Conservation (phyloP, 768 basidiomycete genomes). For the Agaricus blazei region DNA sequence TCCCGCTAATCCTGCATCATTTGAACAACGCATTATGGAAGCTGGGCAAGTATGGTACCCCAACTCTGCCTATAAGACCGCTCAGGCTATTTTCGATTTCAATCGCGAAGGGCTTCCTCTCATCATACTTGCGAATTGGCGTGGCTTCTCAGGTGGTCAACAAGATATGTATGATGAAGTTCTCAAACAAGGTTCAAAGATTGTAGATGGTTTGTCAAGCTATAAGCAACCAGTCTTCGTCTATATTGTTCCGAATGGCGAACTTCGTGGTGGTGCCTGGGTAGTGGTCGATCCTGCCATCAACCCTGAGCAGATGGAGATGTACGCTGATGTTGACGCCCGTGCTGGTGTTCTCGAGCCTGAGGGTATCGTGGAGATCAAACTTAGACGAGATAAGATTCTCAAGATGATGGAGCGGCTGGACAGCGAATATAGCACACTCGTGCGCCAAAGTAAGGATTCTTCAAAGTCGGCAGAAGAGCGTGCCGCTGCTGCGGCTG, state of each 20-base stretch:
- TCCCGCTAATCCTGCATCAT: conserved; percentile 93
- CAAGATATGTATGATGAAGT: conserved; percentile 99
- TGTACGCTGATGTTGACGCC: conserved; percentile 96
- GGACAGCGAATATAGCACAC: conserved; percentile 72
- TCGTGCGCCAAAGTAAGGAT: conserved; percentile 82
- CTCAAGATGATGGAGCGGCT: conserved; percentile 88
- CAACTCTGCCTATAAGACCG: conserved; percentile 98
- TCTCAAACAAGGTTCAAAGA: conserved; percentile 95
- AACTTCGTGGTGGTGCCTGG: conserved; percentile 98
- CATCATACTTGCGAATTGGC: conserved; percentile 99
- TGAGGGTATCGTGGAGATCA: conserved; percentile 96
- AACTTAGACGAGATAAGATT: conserved; percentile 94
- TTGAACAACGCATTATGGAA: conserved; percentile 98
- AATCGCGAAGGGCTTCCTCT: conserved; percentile 94
- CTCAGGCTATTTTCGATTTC: conserved; percentile 98
- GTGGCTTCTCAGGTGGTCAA: conserved; percentile 99
- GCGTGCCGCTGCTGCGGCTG: conserved; percentile 60
- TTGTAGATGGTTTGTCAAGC: conserved; percentile 94
- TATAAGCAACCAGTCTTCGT: conserved; percentile 99
- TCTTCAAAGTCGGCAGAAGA: conserved; percentile 67
- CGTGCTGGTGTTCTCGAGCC: conserved; percentile 96
- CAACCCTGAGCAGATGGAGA: conserved; percentile 96
- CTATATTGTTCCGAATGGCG: conserved; percentile 97
- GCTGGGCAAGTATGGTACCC: conserved; percentile 99
- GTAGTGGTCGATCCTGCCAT: conserved; percentile 98